phyloP scores from a whole-genome alignment of 805 yeast species.

The Yarrowia hollandica region DNA sequence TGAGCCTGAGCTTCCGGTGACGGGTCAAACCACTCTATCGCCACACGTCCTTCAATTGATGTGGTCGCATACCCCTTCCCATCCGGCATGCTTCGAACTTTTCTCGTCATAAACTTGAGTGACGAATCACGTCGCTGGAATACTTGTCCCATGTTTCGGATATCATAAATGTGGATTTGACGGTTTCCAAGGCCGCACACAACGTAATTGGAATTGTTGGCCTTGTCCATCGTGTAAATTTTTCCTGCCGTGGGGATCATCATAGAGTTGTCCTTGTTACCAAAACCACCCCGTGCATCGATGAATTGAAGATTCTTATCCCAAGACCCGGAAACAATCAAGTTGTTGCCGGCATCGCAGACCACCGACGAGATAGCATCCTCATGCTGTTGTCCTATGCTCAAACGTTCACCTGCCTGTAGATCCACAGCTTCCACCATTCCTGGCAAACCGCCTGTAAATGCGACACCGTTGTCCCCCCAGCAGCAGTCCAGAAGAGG shows the following conservation, averaged over 20 bases:
- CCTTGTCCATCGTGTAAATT: slow-evolving; percentile 62
- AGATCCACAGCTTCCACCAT: slow-evolving; percentile 53
- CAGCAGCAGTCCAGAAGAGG: slow-evolving; percentile 40
- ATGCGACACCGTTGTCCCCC: slow-evolving; percentile 41
- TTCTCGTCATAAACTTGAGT: slow-evolving; percentile 62
- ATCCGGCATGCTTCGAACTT: slow-evolving; percentile 55
- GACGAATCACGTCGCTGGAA: slow-evolving; percentile 60
- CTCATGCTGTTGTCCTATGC: slow-evolving; percentile 42
- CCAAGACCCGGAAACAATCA: slow-evolving; percentile 62
- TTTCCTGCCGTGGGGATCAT: slow-evolving; percentile 46
- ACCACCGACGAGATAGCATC: slow-evolving; percentile 46
- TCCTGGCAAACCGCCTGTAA: slow-evolving; percentile 57
- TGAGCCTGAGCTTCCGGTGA: slow-evolving; percentile 45
- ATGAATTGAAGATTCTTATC: slow-evolving; percentile 52
- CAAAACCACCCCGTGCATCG: slow-evolving; percentile 45
- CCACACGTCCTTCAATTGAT: slow-evolving; percentile 80
- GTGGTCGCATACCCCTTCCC: slow-evolving; percentile 62
- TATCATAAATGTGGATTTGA: slow-evolving; percentile 58
- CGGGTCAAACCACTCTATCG: slow-evolving; percentile 66
- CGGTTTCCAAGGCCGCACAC: slow-evolving; percentile 58
- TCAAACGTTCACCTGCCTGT: slow-evolving; percentile 44
- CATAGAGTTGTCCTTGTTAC: slow-evolving; percentile 28
- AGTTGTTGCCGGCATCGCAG: slow-evolving; percentile 38
- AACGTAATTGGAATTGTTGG: slow-evolving; percentile 43
- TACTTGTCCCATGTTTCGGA: slow-evolving; percentile 49